Base-by-base conservation (phyloP, 2,329 filamentous ascomycete genomes). In the Aspergillus quadrilineatus region DNA sequence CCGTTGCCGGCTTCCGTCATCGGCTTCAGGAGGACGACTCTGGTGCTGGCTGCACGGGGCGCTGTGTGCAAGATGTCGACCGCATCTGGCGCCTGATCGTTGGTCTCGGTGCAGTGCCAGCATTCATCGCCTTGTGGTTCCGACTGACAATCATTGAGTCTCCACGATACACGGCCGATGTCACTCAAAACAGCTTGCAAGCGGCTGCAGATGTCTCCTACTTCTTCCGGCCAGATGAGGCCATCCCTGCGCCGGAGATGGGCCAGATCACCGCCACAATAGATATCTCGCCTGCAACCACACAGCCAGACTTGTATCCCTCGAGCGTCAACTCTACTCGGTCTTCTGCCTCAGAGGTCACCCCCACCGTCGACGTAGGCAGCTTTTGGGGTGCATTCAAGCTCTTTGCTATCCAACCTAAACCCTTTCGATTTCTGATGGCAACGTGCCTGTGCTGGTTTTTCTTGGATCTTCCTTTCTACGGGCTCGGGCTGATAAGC, bases 71-170 rank as follows among this genome's bases (percentile, higher is more conserved):
- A 1, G 60, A 60, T 4, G 69, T 86, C 2, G 84, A 87, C 59
- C 80, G 78, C 0, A 82, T 86, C 42, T 87, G 84, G 84, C 79
- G 85, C 37, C 84, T 85, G 56, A 81, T 87, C 47, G 82, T 86
- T 59, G 85, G 84, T 6, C 80, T 83, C 0, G 85, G 85, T 6
- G 82, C 82, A 5, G 77, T 86, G 0, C 85, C 85, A 0, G 84
- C 83, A 2, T 69, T 85, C n/a, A 71, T 87, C 4, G 84, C 85
- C 62, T 82, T 87, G 60, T 78, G 85, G 54, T 85, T 86, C 61
- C 81, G 85, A 17, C 83, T 87, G 66, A 85, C 84, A 60, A 79
- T 87, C 37, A 84, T 83, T 50, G 85, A 87, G 67, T 85, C 82
- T 45, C 84, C 84, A 7, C 74, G 85, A 36, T 87, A 85, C 72